These are phyloP conservation scores for Penicillium sp. DNA, from an alignment of 2,329 filamentous ascomycete genomes.

Conservation along the genomic window DNA sequence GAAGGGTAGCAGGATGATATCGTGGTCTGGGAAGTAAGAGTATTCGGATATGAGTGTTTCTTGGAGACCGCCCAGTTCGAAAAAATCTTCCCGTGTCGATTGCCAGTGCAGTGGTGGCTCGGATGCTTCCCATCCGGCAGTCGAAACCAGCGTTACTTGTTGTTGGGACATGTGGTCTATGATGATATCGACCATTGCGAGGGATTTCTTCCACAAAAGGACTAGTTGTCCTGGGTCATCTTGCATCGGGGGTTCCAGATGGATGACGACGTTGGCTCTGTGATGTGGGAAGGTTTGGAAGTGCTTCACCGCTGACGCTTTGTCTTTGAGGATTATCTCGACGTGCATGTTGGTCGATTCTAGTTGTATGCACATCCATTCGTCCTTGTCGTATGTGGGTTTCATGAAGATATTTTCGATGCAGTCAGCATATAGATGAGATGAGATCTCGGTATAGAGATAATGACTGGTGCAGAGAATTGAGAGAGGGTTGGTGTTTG, in stretches of 20 bases:
- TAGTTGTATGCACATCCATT: background rate
- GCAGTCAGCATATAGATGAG: background rate
- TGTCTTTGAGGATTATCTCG: background rate
- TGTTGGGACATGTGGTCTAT: background rate
- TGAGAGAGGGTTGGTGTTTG: background rate
- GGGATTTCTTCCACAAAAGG: background rate
- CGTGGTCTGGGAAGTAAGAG: background rate
- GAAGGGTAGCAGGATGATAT: slow-evolving; percentile 9
- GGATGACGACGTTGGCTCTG: background rate
- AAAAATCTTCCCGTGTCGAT: background rate
- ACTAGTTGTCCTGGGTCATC: slow-evolving; percentile 3
- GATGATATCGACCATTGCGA: background rate
- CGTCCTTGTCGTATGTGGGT: background rate
- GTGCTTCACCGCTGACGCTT: background rate
- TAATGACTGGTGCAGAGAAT: background rate
- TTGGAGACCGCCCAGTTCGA: background rate
- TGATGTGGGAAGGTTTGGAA: slow-evolving; percentile 1
- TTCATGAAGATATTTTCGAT: background rate
- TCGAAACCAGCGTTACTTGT: background rate
- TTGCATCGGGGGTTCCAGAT: background rate
- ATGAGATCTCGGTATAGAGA: slow-evolving; percentile 8
- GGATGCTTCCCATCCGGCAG: background rate
- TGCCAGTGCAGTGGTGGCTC: background rate
- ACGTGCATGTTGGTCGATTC: background rate
- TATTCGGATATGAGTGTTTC: background rate